phyloP scores from a whole-genome alignment of 352 stramenopile species.

The Pythium aquatile region DNA sequence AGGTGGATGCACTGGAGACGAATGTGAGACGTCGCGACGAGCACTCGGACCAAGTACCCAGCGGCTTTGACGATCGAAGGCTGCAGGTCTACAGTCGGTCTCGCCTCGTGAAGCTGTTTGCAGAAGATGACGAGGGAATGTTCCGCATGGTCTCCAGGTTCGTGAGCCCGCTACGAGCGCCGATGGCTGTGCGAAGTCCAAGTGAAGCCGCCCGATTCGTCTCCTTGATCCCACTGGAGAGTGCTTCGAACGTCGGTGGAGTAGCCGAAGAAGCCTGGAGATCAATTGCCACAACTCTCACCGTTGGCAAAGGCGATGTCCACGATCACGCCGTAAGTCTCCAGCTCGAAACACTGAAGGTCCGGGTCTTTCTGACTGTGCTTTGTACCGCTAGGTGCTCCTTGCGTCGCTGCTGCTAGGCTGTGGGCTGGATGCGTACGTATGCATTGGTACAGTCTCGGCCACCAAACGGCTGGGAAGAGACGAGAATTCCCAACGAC shows the following conservation, averaged over 20 bases:
- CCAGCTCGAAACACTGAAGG: too few relatives aligned
- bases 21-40: neutral
- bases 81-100: conserved; percentile 14
- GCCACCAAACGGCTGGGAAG: conserved; percentile 15
- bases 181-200: conserved; percentile 52
- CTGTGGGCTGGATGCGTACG: conserved; percentile 86
- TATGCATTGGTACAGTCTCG: conserved; percentile 82
- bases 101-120: conserved; percentile 80
- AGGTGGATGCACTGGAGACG: conserved; percentile 26
- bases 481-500: neutral
- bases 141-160: conserved; percentile 89
- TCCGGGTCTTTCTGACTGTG: neutral
- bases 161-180: conserved; percentile 53
- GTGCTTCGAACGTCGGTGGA: conserved; percentile 49
- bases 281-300: conserved; percentile 66
- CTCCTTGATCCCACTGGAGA: conserved; percentile 67
- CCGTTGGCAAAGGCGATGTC: conserved; percentile 67
- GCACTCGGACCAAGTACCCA: neutral
- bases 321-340: conserved; percentile 79
- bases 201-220: conserved; percentile 88
- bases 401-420: conserved; percentile 86
- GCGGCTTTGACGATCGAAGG: neutral
- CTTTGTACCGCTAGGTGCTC: conserved; percentile 43
- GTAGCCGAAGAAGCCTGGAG: conserved; percentile 74
- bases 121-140: conserved; percentile 83